Evolutionary conservation across 805 yeast species (phyloP).

Genomic region (Candida dajiaensis): DNA sequence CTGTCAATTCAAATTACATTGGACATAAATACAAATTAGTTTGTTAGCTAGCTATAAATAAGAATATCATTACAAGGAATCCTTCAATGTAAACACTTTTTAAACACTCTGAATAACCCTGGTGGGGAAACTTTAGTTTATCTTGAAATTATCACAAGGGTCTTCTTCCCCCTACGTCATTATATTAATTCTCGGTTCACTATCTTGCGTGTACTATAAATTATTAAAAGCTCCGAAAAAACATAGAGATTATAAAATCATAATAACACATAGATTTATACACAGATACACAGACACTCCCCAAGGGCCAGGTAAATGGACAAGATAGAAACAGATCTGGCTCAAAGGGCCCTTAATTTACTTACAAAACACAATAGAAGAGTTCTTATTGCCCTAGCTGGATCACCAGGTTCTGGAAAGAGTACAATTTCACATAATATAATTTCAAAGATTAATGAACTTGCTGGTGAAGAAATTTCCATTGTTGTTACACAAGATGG

Average conservation of each 20-base stretch:
- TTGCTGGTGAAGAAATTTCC: slow-evolving; percentile 25
- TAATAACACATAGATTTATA: background rate
- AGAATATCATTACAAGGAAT: no score
- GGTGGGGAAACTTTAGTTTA: no score
- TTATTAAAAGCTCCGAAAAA: no score
- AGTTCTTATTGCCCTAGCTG: slow-evolving; percentile 8
- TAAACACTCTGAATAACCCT: no score
- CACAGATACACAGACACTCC: no score
- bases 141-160: no score
- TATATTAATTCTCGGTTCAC: background rate
- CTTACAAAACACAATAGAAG: slow-evolving; percentile 3
- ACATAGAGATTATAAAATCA: background rate
- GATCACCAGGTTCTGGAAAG: slow-evolving; percentile 14
- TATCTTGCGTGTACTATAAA: background rate
- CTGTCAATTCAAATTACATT: no score
- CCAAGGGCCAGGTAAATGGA: no score
- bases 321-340: slow-evolving; percentile 1
- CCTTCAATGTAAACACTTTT: no score
- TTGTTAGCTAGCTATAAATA: no score
- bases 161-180: no score
- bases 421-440: slow-evolving; percentile 6
- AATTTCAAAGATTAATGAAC: slow-evolving; percentile 4
- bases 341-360: slow-evolving; percentile 2
- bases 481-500: slow-evolving; percentile 70
- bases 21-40: no score